phyloP scores from a whole-genome alignment of 139 green algal genomes.

The Tetradesmus lagerheimii region DNA sequence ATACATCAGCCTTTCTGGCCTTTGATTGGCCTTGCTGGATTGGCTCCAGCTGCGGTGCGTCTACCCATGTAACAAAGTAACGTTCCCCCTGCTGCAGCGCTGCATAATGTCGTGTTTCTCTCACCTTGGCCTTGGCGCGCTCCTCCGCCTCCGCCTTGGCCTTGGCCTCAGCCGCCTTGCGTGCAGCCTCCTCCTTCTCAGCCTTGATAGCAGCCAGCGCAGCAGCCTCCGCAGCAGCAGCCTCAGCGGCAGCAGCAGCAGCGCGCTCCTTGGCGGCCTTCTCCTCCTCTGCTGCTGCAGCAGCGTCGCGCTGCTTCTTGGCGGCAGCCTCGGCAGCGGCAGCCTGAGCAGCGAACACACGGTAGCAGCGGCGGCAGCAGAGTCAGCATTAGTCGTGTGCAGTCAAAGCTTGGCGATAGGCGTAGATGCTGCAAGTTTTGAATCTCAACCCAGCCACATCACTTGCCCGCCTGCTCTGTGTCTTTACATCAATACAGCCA shows the following conservation, averaged over 20 bases:
- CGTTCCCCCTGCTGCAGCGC: too few species aligned
- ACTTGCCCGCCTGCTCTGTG: too few species aligned
- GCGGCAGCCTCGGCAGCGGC: background rate
- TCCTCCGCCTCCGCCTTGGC: slow-evolving; percentile 39
- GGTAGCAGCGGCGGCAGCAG: slow-evolving; percentile 7
- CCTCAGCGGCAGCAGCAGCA: slow-evolving; percentile 12
- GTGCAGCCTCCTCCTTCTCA: slow-evolving; percentile 20
- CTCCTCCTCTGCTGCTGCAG: slow-evolving; percentile 33
- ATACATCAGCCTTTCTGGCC: too few species aligned
- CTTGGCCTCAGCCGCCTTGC: slow-evolving; percentile 51
- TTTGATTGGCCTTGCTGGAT: too few species aligned
- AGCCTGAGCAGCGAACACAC: background rate
- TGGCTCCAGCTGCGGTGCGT: too few species aligned
- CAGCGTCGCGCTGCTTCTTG: background rate
- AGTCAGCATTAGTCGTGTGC: background rate
- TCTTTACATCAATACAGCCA: too few species aligned
- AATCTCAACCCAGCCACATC: too few species aligned
- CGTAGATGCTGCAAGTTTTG: too few species aligned
- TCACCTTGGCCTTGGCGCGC: slow-evolving; percentile 15
- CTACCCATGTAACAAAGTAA: too few species aligned
- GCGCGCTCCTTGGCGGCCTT: slow-evolving; percentile 4
- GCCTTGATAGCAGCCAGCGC: slow-evolving; percentile 29
- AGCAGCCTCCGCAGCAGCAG: slow-evolving; percentile 16
- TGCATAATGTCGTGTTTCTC: too few species aligned
- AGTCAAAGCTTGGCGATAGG: too few species aligned